Evolutionary conservation across 2,329 filamentous ascomycete species (phyloP), one percentile per base, ranked within the genome.

Genomic region (Rosellinia necatrix): DNA sequence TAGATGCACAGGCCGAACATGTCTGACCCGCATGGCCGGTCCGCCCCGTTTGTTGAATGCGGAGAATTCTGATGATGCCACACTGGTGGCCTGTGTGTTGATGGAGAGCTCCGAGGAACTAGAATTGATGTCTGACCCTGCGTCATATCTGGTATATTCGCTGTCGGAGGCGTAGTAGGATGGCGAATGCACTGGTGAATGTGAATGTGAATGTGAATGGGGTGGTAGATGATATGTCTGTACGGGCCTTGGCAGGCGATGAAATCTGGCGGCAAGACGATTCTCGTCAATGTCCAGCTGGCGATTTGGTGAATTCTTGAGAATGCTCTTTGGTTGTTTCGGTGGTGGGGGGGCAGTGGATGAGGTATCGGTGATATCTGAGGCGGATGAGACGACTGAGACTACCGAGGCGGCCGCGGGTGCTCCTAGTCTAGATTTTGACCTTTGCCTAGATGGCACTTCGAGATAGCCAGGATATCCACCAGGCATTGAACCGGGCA

Each of bases 21-120:
- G 69, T 50, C 68, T 70, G 17, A 65, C 51, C 24, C 68, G 66
- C 25, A 62, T 58, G 2, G 63, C 62, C 10, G 60, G 63, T 42
- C 62, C 64, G 6, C 60, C 49, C 9, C 56, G 53, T 29, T 65
- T 66, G 30, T n/a, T n/a, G 53, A 60, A 29, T 59, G 13, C 52
- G 17, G 61, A 64, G 46, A 48, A 53, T 50, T 68, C 69, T 6
- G 73, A 74, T 8, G 73, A 75, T 53, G 66, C 64, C 32, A 75
- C 70, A 21, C 71, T 74, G 6, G 73, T 75, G 27, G 73, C 73
- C 44, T 74, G 66, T 3, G 73, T 75, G 59, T 69, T 75, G 44
- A 69, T 59, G 6, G 73, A 75, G 29, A 75, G 67, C 21, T 73
- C 72, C 0, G 73, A 75, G 0, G 68, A 70, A 8, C 66, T 67